Evolutionary conservation across 164 flowering plant species (phyloP).

Genomic region (Magnolia sinica): DNA sequence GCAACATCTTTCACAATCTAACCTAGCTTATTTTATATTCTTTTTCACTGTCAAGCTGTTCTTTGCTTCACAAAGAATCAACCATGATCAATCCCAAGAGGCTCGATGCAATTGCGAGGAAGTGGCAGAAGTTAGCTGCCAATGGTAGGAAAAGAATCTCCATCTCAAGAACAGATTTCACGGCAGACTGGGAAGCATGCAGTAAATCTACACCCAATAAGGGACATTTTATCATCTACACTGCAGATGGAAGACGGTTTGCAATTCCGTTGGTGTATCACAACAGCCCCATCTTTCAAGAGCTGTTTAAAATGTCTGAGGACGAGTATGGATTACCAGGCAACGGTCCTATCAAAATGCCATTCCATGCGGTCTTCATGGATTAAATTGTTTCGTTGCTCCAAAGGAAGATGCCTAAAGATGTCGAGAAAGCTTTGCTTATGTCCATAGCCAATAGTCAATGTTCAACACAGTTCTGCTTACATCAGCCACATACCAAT

Average conservation of each 20-base stretch:
- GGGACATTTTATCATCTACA: slow-evolving; percentile 20
- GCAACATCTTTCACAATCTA: not conserved
- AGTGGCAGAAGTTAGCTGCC: slow-evolving; percentile 7
- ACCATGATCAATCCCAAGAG: slow-evolving; percentile 8
- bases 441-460: slow-evolving; percentile 4
- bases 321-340: slow-evolving; percentile 24
- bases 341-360: slow-evolving; percentile 26
- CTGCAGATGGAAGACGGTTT: slow-evolving; percentile 12
- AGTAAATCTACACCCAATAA: not conserved
- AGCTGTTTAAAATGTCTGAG: slow-evolving; percentile 30
- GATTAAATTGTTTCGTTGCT: slow-evolving; percentile 18
- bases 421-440: slow-evolving; percentile 21
- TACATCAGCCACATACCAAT: not conserved
- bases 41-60: not conserved
- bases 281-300: slow-evolving; percentile 19
- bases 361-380: slow-evolving; percentile 20
- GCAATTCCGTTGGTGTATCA: slow-evolving; percentile 25
- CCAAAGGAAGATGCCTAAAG: not conserved
- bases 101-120: slow-evolving; percentile 4
- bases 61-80: not conserved
- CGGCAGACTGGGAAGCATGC: not conserved
- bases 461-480: slow-evolving; percentile 5
- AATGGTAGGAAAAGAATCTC: slow-evolving; percentile 6
- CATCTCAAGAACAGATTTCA: not conserved
- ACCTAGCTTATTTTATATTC: not conserved